phyloP scores from a whole-genome alignment of 805 yeast genomes.

The Isabelozyma rhagii region DNA sequence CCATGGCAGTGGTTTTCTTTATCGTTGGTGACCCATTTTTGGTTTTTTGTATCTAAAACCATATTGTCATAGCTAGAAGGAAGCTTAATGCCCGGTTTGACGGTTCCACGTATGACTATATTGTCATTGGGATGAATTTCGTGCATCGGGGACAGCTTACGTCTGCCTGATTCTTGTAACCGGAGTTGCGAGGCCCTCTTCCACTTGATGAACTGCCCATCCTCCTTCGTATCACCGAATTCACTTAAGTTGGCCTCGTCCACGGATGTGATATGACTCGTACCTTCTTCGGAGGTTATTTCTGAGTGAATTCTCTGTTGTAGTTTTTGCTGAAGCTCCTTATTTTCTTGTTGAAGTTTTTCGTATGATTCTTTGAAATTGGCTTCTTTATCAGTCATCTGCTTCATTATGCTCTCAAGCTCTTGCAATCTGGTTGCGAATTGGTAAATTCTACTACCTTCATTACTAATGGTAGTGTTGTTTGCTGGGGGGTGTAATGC shows the following conservation, averaged over 20 bases:
- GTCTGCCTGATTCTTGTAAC: conserved; percentile 9
- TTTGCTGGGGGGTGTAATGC: background rate
- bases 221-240: conserved; percentile 13
- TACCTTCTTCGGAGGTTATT: conserved; percentile 4
- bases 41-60: conserved; percentile 27
- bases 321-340: conserved; percentile 6
- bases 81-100: conserved; percentile 29
- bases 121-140: conserved; percentile 1
- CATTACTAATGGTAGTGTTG: background rate
- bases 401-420: conserved; percentile 11
- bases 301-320: conserved; percentile 1
- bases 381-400: conserved; percentile 4
- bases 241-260: conserved; percentile 21
- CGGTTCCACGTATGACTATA: conserved; percentile 23
- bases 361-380: conserved; percentile 8
- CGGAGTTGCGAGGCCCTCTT: conserved; percentile 36
- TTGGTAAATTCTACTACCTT: background rate
- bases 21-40: conserved; percentile 24
- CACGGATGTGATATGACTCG: conserved; percentile 9
- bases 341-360: conserved; percentile 14
- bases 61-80: conserved; percentile 35
- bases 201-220: conserved; percentile 29
- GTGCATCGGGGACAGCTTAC: conserved; percentile 6
- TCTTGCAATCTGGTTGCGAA: conserved; percentile 5
- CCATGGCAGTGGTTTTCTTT: conserved; percentile 15